Base-by-base conservation (phyloP, 2,329 filamentous ascomycete genomes). In the Paraphaeosphaeria sporulosa region DNA sequence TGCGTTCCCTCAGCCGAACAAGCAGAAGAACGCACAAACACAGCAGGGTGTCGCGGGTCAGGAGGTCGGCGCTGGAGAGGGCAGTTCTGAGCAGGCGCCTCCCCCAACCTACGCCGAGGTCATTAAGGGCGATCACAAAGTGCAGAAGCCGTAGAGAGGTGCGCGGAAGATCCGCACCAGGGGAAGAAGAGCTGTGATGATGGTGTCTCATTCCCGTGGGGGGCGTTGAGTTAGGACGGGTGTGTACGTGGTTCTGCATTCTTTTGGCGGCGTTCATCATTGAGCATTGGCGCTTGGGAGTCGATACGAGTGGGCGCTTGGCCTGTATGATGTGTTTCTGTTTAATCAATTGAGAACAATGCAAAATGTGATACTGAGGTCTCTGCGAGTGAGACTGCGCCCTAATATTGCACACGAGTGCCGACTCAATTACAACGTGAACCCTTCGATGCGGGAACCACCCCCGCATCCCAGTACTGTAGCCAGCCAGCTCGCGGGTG, bases 91-190 rank as follows among this genome's bases (percentile, higher is more conserved):
- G 58, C 60, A 62, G 49, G 82, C 86, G 34, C 78, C 80, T 40
- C 94, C 94, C 44, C 94, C 95, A 4, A 92, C 90, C 15, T 98
- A 98, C 78, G 90, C 91, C 17, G 92, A 97, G 79, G 94, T 93
- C 50, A 90, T 97, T 60, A 90, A 89, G 71, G 93, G 92, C 1
- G 94, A 98, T 75, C 82, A 97, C 79, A 98, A 98, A 86, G 84
- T 97, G 53, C 95, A 98, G 63, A 64, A 62, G 10, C 69, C 71
- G 19, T 76, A 65, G 55, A 57, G 19, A 51, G 7, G 32, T 9
- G 21, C 10, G 4, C 48, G 48, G 17, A 50, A n/a, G 48, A 25
- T 48, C 7, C 25, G 30, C 2, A 19, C 4, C 12, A 49, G 23
- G 2, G 10, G 19, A n/a, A 4, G 21, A 13, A 4, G 19, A 19